Evolutionary conservation across 495 filamentous ascomycete genomes (phyloP).

Genomic region (Hyaloscypha hepaticicola): DNA sequence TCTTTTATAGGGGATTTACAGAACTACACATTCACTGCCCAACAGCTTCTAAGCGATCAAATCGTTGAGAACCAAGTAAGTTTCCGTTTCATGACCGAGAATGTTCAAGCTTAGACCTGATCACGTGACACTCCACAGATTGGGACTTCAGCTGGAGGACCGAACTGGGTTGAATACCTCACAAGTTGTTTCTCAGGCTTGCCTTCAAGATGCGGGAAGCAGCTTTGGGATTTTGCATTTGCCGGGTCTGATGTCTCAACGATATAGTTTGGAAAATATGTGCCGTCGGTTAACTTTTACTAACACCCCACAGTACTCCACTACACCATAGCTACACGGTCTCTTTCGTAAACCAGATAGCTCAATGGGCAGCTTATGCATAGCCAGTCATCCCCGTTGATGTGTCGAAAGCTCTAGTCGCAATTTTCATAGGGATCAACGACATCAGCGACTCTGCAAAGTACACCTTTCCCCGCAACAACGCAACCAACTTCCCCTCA

Average conservation of each 20-base stretch:
- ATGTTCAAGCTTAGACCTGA: neutral
- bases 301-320: constrained; percentile 56
- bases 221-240: constrained; percentile 58
- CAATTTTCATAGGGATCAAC: constrained; percentile 77
- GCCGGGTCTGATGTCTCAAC: constrained; percentile 50
- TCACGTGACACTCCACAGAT: constrained; percentile 19
- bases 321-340: constrained; percentile 39
- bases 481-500: constrained; percentile 36
- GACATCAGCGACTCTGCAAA: constrained; percentile 64
- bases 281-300: neutral
- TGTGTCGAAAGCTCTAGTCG: constrained; percentile 58
- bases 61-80: constrained; percentile 49
- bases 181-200: constrained; percentile 47
- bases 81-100: neutral
- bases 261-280: no score
- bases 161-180: constrained; percentile 70
- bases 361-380: constrained; percentile 51
- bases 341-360: constrained; percentile 20
- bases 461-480: constrained; percentile 31
- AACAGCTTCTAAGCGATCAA: constrained; percentile 42
- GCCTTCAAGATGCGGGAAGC: constrained; percentile 40
- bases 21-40: constrained; percentile 39
- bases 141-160: constrained; percentile 54
- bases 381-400: constrained; percentile 54
- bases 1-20: constrained; percentile 49